These are phyloP conservation scores for Colletotrichum kahawae DNA, from an alignment of 2,329 filamentous ascomycete genomes.

Conservation along the genomic window DNA sequence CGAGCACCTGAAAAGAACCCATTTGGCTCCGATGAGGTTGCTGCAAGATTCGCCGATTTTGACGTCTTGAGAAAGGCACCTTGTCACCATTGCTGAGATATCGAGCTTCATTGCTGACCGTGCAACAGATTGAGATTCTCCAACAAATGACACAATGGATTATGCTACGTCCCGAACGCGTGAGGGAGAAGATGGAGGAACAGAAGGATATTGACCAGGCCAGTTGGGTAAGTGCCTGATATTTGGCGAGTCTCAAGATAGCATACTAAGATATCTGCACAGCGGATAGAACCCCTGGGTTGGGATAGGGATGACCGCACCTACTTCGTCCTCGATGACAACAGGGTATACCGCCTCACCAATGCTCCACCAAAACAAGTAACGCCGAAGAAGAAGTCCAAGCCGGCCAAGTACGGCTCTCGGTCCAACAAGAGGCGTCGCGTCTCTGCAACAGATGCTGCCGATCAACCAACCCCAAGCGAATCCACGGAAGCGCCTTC, in stretches of 20 bases:
- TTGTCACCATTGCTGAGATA: not conserved
- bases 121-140: constrained; percentile 69
- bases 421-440: constrained; percentile 77
- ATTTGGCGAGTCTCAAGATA: not conserved
- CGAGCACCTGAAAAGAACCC: constrained; percentile 83
- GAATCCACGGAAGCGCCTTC: constrained; percentile 29
- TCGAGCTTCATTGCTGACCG: not conserved
- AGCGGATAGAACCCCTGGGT: constrained; percentile 82
- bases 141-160: constrained; percentile 92
- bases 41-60: constrained; percentile 78
- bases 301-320: constrained; percentile 88
- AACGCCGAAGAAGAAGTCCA: constrained; percentile 69
- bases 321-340: constrained; percentile 93
- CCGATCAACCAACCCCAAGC: constrained; percentile 36
- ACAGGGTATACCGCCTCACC: constrained; percentile 88
- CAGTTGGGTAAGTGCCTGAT: constrained; percentile 71
- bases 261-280: not conserved
- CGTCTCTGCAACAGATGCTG: constrained; percentile 48
- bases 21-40: constrained; percentile 78
- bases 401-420: constrained; percentile 65
- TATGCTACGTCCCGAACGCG: constrained; percentile 83
- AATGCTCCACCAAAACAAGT: constrained; percentile 68
- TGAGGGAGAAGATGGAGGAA: constrained; percentile 86
- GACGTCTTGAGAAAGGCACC: constrained; percentile 79
- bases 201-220: constrained; percentile 82